These are phyloP conservation scores for Penicillium subrubescens DNA, from an alignment of 495 filamentous ascomycete genomes.

Conservation along the genomic window DNA sequence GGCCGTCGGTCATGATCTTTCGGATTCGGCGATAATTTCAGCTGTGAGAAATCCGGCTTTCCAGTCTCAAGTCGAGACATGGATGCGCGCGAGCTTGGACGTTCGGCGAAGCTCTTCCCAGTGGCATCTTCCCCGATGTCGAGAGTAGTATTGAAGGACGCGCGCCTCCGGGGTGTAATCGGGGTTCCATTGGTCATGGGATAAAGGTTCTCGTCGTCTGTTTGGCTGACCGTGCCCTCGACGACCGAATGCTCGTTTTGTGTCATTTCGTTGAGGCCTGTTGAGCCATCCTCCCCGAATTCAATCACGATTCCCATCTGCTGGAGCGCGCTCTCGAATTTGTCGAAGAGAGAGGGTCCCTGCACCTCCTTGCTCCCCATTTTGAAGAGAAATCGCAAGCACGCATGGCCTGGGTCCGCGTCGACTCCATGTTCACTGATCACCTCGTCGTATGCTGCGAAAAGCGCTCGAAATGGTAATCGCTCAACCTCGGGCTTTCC, in stretches of 20 bases:
- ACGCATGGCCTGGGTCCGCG: conserved; percentile 70
- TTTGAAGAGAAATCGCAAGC: conserved; percentile 77
- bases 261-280: conserved; percentile 28
- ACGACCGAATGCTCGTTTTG: conserved; percentile 27
- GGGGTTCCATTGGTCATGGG: conserved; percentile 27
- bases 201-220: conserved; percentile 20
- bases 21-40: conserved; percentile 36
- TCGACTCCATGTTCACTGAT: conserved; percentile 67
- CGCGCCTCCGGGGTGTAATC: conserved; percentile 48
- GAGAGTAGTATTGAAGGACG: conserved; percentile 59
- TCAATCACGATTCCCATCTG: conserved; percentile 70
- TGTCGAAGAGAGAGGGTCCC: conserved; percentile 59
- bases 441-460: conserved; percentile 74
- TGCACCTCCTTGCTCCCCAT: conserved; percentile 62
- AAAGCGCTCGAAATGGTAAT: conserved; percentile 76
- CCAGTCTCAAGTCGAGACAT: conserved; percentile 47
- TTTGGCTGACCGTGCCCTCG: conserved; percentile 25
- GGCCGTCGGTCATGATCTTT: conserved; percentile 9
- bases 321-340: conserved; percentile 65
- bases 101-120: conserved; percentile 38
- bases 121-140: conserved; percentile 55
- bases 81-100: conserved; percentile 50
- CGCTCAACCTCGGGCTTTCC: conserved; percentile 61
- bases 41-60: conserved; percentile 38
- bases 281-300: conserved; percentile 46